phyloP scores from a whole-genome alignment of 2,329 filamentous ascomycete species.

The Hypoxylon sp. region DNA sequence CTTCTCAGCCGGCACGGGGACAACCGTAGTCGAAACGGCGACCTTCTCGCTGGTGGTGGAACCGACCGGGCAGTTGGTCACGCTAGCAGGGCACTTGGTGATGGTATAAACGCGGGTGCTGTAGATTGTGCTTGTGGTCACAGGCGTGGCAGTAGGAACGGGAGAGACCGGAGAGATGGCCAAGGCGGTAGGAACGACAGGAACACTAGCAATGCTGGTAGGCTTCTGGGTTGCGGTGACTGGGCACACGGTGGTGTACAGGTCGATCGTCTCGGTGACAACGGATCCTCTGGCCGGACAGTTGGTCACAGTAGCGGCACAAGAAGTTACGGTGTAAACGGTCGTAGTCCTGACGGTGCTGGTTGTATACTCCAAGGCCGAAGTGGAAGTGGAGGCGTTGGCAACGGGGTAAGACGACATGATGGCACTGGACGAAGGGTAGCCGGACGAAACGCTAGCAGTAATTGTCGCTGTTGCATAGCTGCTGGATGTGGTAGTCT shows the following conservation, averaged over 20 bases:
- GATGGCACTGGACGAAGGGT: not conserved
- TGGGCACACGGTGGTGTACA: conserved; percentile 57
- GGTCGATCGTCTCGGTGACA: conserved; percentile 52
- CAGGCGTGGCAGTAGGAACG: conserved; percentile 3
- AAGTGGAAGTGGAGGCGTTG: conserved; percentile 13
- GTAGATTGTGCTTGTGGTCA: conserved; percentile 50
- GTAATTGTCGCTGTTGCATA: conserved; percentile 1
- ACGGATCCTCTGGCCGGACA: conserved; percentile 51
- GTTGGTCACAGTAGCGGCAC: conserved; percentile 45
- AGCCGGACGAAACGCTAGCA: not conserved
- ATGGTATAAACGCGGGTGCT: conserved; percentile 61
- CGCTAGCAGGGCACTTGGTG: conserved; percentile 61
- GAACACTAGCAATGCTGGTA: too few species aligned
- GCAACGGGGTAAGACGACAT: not conserved
- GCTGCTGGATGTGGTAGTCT: conserved; percentile 10
- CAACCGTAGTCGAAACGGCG: conserved; percentile 12
- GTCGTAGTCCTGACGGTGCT: conserved; percentile 45
- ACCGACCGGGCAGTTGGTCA: conserved; percentile 58
- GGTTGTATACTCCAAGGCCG: conserved; percentile 32
- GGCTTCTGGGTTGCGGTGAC: conserved; percentile 31
- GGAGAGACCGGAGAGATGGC: not conserved
- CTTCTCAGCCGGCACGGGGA: conserved; percentile 3
- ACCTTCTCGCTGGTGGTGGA: conserved; percentile 41
- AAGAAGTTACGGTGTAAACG: conserved; percentile 43
- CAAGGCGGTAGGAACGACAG: not conserved